Base-by-base conservation (phyloP, 2,329 filamentous ascomycete genomes). In the Aspergillus hiratsukae region DNA sequence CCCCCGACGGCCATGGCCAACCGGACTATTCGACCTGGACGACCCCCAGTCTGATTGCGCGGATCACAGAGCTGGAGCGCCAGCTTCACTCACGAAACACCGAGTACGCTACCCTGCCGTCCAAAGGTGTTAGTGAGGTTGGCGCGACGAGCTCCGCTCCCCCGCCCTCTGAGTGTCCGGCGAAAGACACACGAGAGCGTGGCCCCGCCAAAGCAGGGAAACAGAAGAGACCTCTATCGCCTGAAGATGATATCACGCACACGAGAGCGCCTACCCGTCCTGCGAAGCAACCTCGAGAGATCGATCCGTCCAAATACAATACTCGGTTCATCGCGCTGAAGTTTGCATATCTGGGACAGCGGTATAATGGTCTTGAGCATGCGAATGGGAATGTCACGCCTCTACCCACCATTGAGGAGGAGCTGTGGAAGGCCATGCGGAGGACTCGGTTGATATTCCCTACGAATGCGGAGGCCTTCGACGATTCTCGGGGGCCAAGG, bases 291-390 rank as follows among this genome's bases (percentile, higher is more conserved):
- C 64, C 66, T 58, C 77, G 81, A 60, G 78, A 78, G 52, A 87
- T 96, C 67, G 90, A 97, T 70, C 85, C 90, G 0, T 86, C 85
- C 14, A 88, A 86, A 69, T 96, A 97, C 73, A 83, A 84, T 37
- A 95, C 91, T 1, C 85, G 94, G 49, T 85, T 88, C 58, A 89
- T 99, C 61, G 94, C 93, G 7, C 79, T 99, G 57, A 97, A 97
- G 73, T 86, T 99, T 60, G 92, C 94, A 41, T 99, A 99, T 72
- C 78, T 97, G 37, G 94, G 94, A 49, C 89, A 90, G 71, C 83
- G 85, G 54, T 99, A 97, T 74, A 93, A 94, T 73, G 94, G 94
- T 1, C 95, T 91, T 72, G 94, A 99, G 77, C 90, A 93, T 73
- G 87, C 93, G 68, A 81, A 83, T 58, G 85, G 85, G 63, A 88